Evolutionary conservation across 345 rosid genomes (phyloP).

Genomic region (Populus pruinosa): DNA sequence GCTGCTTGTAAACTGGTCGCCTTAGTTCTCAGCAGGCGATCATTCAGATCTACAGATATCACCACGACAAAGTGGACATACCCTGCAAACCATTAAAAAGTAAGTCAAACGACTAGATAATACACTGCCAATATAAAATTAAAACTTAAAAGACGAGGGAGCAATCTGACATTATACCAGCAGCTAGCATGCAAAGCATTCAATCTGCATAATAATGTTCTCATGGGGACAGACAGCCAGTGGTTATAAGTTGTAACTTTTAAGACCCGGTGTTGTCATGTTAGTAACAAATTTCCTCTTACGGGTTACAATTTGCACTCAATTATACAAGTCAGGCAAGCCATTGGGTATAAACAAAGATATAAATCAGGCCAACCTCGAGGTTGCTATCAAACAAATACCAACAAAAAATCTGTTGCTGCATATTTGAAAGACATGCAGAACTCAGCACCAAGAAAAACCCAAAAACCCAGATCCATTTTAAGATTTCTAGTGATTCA

Average conservation of each 20-base stretch:
- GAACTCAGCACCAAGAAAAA: neutral
- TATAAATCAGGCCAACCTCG: neutral
- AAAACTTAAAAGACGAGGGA: neutral
- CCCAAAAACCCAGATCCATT: neutral
- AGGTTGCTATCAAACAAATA: neutral
- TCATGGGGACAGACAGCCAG: neutral
- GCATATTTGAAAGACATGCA: neutral
- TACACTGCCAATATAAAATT: neutral
- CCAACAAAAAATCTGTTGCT: neutral
- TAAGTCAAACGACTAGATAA: neutral
- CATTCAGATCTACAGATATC: slow-evolving; percentile 70
- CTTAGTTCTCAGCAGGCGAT: slow-evolving; percentile 38
- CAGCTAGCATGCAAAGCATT: neutral
- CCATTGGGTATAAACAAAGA: neutral
- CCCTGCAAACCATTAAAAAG: slow-evolving; percentile 47
- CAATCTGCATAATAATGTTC: neutral
- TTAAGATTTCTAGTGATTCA: neutral
- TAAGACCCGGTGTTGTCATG: neutral
- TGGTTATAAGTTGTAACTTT: neutral
- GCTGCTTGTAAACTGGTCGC: neutral
- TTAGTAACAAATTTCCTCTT: neutral
- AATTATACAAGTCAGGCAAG: neutral
- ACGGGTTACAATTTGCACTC: neutral
- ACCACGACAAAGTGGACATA: slow-evolving; percentile 94
- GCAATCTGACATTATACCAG: neutral